Percentiles rank a stretch among this genome's conserved stretches.
Conservation (phyloP, 2,329 filamentous ascomycete species). For the Phialemonium atrogriseum region DNA sequence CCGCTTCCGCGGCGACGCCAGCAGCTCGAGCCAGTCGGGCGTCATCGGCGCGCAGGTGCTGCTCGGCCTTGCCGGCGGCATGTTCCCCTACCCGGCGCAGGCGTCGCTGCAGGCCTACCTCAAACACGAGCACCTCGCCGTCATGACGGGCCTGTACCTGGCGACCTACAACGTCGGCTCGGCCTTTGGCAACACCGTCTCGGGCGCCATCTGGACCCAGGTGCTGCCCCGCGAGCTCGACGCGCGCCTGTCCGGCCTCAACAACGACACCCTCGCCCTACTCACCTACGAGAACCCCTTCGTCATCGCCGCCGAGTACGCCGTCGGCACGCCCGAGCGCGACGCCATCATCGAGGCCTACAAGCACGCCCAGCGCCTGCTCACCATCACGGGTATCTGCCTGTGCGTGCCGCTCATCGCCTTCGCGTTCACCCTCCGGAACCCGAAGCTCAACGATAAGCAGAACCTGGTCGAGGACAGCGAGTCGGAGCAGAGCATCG, state of each 20-base stretch:
- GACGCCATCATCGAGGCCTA: conserved; percentile 34
- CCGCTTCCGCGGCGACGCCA: conserved; percentile 47
- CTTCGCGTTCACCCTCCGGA: conserved; percentile 32
- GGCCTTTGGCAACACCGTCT: conserved; percentile 51
- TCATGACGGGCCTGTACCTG: conserved; percentile 55
- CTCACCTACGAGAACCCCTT: conserved; percentile 28
- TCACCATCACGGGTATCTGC: conserved; percentile 40
- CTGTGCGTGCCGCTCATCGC: conserved; percentile 38
- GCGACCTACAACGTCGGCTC: conserved; percentile 56
- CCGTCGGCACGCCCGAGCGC: conserved; percentile 34
- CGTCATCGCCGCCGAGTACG: conserved; percentile 21
- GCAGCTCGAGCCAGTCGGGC: conserved; percentile 36
- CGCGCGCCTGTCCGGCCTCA: conserved; percentile 16
- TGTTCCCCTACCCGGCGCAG: conserved; percentile 47
- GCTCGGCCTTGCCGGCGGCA: conserved; percentile 53
- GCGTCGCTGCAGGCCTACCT: conserved; percentile 33
- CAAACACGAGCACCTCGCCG: conserved; percentile 47
- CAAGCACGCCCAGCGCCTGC: conserved; percentile 35
- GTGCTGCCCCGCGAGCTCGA: conserved; percentile 38
- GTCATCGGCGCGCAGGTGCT: conserved; percentile 55
- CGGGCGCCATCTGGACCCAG: conserved; percentile 56
- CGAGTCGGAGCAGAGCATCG: too few species aligned
- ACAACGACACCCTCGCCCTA: conserved; percentile 25
- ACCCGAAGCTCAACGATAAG: conserved; percentile 35
- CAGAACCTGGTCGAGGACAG: conserved; percentile 34